A percentile compares a stretch with the other conserved stretches of the same genome.
Conservation (phyloP, 2,329 filamentous ascomycete species). For the Diaporthe longicolla region DNA sequence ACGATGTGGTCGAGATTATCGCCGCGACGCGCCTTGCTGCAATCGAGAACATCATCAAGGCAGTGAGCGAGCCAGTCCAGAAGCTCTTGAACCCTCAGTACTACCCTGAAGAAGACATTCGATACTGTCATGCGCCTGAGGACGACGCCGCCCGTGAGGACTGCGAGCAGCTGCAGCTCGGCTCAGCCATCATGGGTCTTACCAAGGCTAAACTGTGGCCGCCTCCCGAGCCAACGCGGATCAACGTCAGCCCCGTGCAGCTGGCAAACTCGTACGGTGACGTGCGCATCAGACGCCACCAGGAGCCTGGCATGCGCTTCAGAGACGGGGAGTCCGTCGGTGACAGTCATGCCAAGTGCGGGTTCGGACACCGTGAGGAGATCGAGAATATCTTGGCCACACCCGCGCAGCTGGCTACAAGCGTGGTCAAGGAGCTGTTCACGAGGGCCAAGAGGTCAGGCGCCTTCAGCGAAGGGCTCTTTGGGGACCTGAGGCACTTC, state of each 20-base stretch:
- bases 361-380: slow-evolving; percentile 43
- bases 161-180: slow-evolving; percentile 46
- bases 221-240: slow-evolving; percentile 36
- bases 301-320: slow-evolving; percentile 40
- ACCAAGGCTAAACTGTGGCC: slow-evolving; percentile 43
- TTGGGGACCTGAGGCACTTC: slow-evolving; percentile 39
- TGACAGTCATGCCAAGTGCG: slow-evolving; percentile 45
- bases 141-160: slow-evolving; percentile 43
- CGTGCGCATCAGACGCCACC: slow-evolving; percentile 78
- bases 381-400: slow-evolving; percentile 38
- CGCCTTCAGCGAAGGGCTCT: slow-evolving; percentile 39
- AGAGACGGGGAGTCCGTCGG: slow-evolving; percentile 34
- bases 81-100: slow-evolving; percentile 42
- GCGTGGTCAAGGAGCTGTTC: slow-evolving; percentile 43
- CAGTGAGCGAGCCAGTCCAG: slow-evolving; percentile 39
- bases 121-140: slow-evolving; percentile 44
- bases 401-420: slow-evolving; percentile 13
- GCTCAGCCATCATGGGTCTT: slow-evolving; percentile 45
- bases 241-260: slow-evolving; percentile 42
- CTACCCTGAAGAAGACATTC: slow-evolving; percentile 11
- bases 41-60: slow-evolving; percentile 41
- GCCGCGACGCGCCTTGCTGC: slow-evolving; percentile 37
- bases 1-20: slow-evolving; percentile 43
- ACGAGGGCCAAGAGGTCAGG: slow-evolving; percentile 42
- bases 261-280: slow-evolving; percentile 75